Conservation (phyloP, 805 yeast species). For the Saccharomycopsis fermentans region DNA sequence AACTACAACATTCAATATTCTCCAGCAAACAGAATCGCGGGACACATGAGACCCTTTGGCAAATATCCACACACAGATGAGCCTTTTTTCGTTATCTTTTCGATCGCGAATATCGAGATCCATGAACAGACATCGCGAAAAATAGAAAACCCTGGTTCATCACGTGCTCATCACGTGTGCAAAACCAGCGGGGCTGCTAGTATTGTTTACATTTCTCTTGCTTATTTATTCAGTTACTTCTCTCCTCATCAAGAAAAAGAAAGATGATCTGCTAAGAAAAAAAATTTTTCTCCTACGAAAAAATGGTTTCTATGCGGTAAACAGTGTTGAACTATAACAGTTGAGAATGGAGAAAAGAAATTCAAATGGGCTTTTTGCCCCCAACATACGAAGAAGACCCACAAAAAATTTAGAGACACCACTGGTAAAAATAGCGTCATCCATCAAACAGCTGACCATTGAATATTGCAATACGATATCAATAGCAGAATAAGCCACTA, state of each 20-base stretch:
- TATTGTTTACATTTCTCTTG: neutral
- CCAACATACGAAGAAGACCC: neutral
- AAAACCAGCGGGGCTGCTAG: neutral
- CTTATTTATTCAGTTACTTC: too few relatives aligned
- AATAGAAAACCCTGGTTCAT: neutral
- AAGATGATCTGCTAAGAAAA: neutral
- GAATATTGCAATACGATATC: neutral
- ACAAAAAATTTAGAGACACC: neutral
- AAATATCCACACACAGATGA: too few relatives aligned
- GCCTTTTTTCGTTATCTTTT: too few relatives aligned
- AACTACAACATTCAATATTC: too few relatives aligned
- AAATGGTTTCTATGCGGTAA: neutral
- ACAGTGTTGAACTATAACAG: neutral
- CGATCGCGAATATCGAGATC: too few relatives aligned
- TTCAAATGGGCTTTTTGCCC: neutral
- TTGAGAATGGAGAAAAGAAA: neutral
- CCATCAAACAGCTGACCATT: too few relatives aligned
- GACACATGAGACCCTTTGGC: too few relatives aligned
- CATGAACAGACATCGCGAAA: too few relatives aligned
- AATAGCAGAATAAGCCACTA: too few relatives aligned
- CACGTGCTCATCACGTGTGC: neutral
- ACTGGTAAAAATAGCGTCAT: neutral
- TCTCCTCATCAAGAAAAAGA: neutral
- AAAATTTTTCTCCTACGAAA: neutral
- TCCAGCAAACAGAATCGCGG: too few relatives aligned